phyloP scores from a whole-genome alignment of 1,284 basidiomycete genomes.

The Leccinum fallax region DNA sequence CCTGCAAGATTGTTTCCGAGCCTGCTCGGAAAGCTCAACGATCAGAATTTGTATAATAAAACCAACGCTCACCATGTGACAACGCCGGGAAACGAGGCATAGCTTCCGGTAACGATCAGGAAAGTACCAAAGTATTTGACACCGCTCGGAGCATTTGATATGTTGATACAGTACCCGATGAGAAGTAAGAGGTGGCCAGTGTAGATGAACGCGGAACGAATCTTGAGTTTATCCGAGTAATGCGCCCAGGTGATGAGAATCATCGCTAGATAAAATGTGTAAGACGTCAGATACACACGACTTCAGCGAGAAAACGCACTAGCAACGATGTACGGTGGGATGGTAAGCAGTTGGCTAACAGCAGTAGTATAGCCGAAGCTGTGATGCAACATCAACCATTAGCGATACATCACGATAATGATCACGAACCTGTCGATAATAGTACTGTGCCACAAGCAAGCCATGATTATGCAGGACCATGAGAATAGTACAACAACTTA shows the following conservation, averaged over 20 bases:
- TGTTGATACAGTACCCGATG: conserved; percentile 68
- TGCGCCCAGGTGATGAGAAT: conserved; percentile 53
- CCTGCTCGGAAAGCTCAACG: conserved; percentile 28
- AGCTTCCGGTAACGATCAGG: conserved; percentile 61
- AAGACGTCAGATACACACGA: background rate
- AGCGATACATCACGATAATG: background rate
- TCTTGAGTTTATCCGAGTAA: conserved; percentile 59
- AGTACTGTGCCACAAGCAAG: conserved; percentile 42
- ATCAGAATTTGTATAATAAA: background rate
- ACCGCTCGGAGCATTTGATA: conserved; percentile 41
- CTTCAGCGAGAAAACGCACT: conserved; percentile 41
- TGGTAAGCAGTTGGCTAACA: conserved; percentile 66
- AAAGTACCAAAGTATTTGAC: conserved; percentile 73
- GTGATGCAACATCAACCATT: conserved; percentile 4
- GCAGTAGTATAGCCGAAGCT: conserved; percentile 61
- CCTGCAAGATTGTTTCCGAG: conserved; percentile 50
- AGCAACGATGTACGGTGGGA: conserved; percentile 67
- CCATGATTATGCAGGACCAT: background rate
- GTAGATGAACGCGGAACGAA: conserved; percentile 63
- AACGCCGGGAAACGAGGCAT: conserved; percentile 62
- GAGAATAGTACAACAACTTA: conserved; percentile 35
- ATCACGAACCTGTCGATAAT: conserved; percentile 57
- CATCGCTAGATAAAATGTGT: conserved; percentile 42
- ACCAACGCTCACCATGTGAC: conserved; percentile 57
- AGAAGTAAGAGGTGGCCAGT: conserved; percentile 53